These are phyloP conservation scores for Halenospora varia DNA, from an alignment of 495 filamentous ascomycete genomes.

Conservation along the genomic window DNA sequence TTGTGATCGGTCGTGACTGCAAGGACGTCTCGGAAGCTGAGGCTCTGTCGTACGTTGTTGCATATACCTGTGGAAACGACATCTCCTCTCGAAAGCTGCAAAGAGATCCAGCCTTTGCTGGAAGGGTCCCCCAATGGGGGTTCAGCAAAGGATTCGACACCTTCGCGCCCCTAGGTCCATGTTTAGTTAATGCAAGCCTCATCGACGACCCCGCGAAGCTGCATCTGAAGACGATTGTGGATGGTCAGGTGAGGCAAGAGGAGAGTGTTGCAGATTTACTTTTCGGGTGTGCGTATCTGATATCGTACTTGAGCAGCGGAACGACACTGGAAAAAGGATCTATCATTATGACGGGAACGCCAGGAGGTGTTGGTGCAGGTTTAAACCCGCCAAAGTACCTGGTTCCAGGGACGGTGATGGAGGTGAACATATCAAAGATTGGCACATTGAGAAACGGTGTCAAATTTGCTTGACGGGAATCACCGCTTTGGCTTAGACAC, in stretches of 20 bases:
- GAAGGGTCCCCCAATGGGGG: constrained; percentile 17
- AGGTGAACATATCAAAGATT: constrained; percentile 45
- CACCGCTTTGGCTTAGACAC: too few species aligned
- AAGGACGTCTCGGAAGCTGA: constrained; percentile 38
- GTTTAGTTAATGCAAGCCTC: constrained; percentile 24
- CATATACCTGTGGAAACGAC: constrained; percentile 45
- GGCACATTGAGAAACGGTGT: too few species aligned
- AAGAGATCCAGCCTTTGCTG: constrained; percentile 31
- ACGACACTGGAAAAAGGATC: constrained; percentile 20
- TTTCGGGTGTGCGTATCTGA: constrained; percentile 22
- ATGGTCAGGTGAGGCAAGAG: constrained; percentile 36
- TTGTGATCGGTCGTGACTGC: constrained; percentile 40
- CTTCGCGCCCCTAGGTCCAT: constrained; percentile 30
- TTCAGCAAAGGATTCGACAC: constrained; percentile 26
- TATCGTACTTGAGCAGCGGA: constrained; percentile 7
- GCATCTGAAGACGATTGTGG: constrained; percentile 31
- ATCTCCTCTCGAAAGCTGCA: constrained; percentile 44
- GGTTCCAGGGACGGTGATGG: constrained; percentile 56
- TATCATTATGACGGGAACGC: constrained; percentile 30
- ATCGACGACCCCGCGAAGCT: constrained; percentile 14
- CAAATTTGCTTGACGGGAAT: too few species aligned
- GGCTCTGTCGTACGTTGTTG: constrained; percentile 43
- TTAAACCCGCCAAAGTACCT: constrained; percentile 54
- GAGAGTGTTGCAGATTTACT: constrained; percentile 32
- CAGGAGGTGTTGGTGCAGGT: constrained; percentile 37